Percentiles rank a stretch among this genome's conserved stretches.
phyloP scores from a whole-genome alignment of 2,329 filamentous ascomycete species.

The Thelonectria discophora region DNA sequence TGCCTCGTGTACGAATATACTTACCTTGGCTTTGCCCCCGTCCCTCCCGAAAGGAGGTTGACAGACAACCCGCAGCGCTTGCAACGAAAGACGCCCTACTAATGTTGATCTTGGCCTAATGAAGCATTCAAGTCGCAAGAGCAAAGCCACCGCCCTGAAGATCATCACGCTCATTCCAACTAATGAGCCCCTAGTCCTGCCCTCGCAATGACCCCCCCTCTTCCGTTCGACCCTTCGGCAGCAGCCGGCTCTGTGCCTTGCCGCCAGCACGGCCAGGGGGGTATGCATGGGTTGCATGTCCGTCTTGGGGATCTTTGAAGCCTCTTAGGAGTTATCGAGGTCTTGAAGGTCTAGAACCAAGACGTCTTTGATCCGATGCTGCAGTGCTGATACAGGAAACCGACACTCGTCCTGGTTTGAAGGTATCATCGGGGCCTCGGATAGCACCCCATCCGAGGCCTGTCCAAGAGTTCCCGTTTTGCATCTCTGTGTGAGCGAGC shows the following conservation, averaged over 20 bases:
- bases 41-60: too few species aligned
- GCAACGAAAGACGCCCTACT: neutral
- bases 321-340: too few species aligned
- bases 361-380: too few species aligned
- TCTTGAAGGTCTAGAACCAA: constrained; percentile 4
- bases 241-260: constrained; percentile 20
- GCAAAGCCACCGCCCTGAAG: constrained; percentile 19
- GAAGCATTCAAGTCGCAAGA: neutral
- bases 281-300: constrained; percentile 10
- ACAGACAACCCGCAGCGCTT: too few species aligned
- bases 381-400: neutral
- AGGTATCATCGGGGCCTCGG: constrained; percentile 3
- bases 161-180: constrained; percentile 12
- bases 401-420: constrained; percentile 7
- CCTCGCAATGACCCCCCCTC: neutral
- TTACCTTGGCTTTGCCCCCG: too few species aligned
- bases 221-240: constrained; percentile 13
- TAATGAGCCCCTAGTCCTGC: neutral
- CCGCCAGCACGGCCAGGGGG: constrained; percentile 9
- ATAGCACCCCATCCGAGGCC: constrained; percentile 18
- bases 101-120: neutral
- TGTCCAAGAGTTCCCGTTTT: too few species aligned
- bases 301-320: neutral
- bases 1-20: too few species aligned
- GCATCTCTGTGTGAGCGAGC: too few species aligned